Evolutionary conservation across 805 yeast genomes (phyloP).

Genomic region (Pichia insulana): DNA sequence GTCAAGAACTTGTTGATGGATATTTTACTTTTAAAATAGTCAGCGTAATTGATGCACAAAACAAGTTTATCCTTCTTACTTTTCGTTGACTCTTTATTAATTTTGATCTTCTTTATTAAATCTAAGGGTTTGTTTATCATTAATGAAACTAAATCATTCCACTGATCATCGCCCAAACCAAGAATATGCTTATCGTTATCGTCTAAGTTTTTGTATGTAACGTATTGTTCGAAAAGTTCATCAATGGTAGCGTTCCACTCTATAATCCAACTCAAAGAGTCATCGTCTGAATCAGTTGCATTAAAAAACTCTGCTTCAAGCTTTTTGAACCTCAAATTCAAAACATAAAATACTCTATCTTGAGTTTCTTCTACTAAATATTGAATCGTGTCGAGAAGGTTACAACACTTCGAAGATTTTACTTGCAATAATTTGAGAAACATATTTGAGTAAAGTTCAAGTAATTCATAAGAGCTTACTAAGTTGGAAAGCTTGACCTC

Average conservation of each 20-base stretch:
- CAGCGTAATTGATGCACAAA: constrained; percentile 50
- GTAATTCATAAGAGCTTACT: constrained; percentile 49
- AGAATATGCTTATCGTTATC: constrained; percentile 19
- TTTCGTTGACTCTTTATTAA: constrained; percentile 17
- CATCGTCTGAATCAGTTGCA: constrained; percentile 35
- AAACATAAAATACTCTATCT: constrained; percentile 32
- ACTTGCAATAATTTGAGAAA: constrained; percentile 37
- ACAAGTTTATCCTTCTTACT: constrained; percentile 29
- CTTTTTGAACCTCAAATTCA: constrained; percentile 33
- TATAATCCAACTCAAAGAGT: constrained; percentile 78
- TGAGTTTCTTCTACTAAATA: constrained; percentile 27
- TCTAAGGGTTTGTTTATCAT: constrained; percentile 41
- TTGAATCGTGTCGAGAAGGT: constrained; percentile 20
- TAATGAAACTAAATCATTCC: constrained; percentile 31
- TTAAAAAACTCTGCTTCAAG: constrained; percentile 26
- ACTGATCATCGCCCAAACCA: constrained; percentile 29
- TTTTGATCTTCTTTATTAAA: constrained; percentile 21
- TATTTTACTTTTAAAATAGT: constrained; percentile 46
- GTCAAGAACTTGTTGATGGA: constrained; percentile 37
- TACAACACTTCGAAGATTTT: constrained; percentile 7
- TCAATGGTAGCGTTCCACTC: constrained; percentile 56
- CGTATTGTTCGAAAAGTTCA: constrained; percentile 42
- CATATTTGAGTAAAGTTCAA: constrained; percentile 66
- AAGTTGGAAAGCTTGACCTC: constrained; percentile 51
- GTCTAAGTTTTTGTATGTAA: constrained; percentile 27